Conservation (phyloP, 495 filamentous ascomycete species). For the Aspergillus taichungensis region DNA sequence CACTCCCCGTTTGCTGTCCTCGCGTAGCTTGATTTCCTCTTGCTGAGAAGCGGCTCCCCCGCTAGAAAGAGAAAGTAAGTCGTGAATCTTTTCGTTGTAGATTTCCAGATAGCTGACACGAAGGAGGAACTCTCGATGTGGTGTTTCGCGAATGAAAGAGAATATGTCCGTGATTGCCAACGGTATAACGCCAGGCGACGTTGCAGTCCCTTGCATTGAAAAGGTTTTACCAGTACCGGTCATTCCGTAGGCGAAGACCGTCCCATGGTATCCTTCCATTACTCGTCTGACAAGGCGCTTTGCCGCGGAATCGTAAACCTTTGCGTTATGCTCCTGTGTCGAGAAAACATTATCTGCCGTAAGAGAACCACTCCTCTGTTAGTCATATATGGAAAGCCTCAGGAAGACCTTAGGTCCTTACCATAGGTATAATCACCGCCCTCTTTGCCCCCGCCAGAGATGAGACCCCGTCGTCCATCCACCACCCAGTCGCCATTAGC, state of each 20-base stretch:
- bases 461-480: slow-evolving; percentile 71
- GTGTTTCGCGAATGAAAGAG: slow-evolving; percentile 95
- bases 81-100: slow-evolving; percentile 96
- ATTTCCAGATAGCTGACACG: slow-evolving; percentile 98
- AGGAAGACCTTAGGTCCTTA: slow-evolving; percentile 28
- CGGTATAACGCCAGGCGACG: slow-evolving; percentile 94
- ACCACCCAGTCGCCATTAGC: slow-evolving; percentile 85
- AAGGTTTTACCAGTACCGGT: slow-evolving; percentile 98
- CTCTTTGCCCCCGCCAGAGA: slow-evolving; percentile 80
- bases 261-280: slow-evolving; percentile 98
- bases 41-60: slow-evolving; percentile 42
- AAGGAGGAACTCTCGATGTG: slow-evolving; percentile 85
- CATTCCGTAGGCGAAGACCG: slow-evolving; percentile 98
- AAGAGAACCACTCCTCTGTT: background rate
- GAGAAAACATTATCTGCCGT: slow-evolving; percentile 86
- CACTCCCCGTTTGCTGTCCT: slow-evolving; percentile 92
- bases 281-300: slow-evolving; percentile 92
- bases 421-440: slow-evolving; percentile 90
- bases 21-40: slow-evolving; percentile 93
- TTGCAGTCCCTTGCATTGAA: slow-evolving; percentile 97
- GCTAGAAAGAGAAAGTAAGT: slow-evolving; percentile 61
- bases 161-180: slow-evolving; percentile 98
- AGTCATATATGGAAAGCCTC: too few species aligned
- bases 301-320: slow-evolving; percentile 86
- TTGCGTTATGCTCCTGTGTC: slow-evolving; percentile 82